A percentile compares a stretch with the other conserved stretches of the same genome.
Evolutionary conservation across 768 basidiomycete genomes (phyloP).

Genomic region (Calocybe gangraenosa): DNA sequence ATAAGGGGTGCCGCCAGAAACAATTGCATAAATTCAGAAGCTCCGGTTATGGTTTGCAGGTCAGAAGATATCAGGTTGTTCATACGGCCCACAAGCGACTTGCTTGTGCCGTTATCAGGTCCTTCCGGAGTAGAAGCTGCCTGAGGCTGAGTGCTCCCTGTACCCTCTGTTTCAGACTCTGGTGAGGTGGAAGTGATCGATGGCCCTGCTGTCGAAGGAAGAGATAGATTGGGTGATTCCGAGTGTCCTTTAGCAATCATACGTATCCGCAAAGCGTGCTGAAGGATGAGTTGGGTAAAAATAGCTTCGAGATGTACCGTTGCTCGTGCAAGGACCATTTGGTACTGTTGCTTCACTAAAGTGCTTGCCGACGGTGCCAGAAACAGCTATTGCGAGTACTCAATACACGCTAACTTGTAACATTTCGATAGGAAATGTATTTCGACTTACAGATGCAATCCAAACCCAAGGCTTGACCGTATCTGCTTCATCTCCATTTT

Average conservation of each 20-base stretch:
- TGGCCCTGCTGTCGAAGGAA: not conserved
- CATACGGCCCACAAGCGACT: slow-evolving; percentile 60
- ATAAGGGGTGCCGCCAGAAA: slow-evolving; percentile 35
- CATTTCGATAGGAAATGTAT: slow-evolving; percentile 33
- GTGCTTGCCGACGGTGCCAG: slow-evolving; percentile 6
- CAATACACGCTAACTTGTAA: slow-evolving; percentile 35
- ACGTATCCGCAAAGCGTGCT: slow-evolving; percentile 54
- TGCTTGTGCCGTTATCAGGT: slow-evolving; percentile 2
- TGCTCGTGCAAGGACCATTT: slow-evolving; percentile 33
- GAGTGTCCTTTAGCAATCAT: slow-evolving; percentile 37
- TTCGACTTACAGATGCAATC: slow-evolving; percentile 39
- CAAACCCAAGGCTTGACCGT: slow-evolving; percentile 64
- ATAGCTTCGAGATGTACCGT: slow-evolving; percentile 43
- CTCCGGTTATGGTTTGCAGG: slow-evolving; percentile 28
- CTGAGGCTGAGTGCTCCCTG: slow-evolving; percentile 4
- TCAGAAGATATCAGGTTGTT: slow-evolving; percentile 75
- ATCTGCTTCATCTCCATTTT: slow-evolving; percentile 42
- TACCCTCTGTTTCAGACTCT: slow-evolving; percentile 1
- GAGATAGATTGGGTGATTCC: slow-evolving; percentile 5
- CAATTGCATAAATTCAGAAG: slow-evolving; percentile 29
- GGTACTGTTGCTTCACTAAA: slow-evolving; percentile 12
- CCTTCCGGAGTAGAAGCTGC: slow-evolving; percentile 7
- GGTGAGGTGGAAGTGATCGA: slow-evolving; percentile 4
- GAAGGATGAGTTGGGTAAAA: slow-evolving; percentile 36
- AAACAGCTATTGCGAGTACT: slow-evolving; percentile 24